Evolutionary conservation across 129 eudicot genomes (phyloP).

Genomic region (Ambrosia trifida): DNA sequence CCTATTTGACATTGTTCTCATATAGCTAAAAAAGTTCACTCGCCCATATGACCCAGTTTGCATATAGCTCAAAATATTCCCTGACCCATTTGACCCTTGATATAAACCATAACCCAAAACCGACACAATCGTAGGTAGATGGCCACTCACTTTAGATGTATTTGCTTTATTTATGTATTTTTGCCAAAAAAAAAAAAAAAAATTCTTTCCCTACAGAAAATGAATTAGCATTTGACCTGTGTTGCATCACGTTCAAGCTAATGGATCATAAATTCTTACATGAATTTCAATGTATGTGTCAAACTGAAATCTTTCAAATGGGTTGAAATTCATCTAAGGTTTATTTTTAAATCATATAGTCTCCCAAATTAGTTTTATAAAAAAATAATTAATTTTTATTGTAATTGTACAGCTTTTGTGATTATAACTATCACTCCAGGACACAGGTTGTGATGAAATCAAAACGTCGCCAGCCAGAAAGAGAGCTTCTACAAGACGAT

Average conservation of each 20-base stretch:
- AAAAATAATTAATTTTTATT: neutral
- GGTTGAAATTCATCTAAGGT: neutral
- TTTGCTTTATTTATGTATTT: conserved; percentile 11
- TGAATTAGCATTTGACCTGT: conserved; percentile 89
- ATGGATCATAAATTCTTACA: conserved; percentile 92
- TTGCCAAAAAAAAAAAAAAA: no score
- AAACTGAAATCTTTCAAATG: neutral
- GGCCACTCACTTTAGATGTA: neutral
- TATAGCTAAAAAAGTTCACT: neutral
- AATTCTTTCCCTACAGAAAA: conserved; percentile 58
- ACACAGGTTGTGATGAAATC: conserved; percentile 96
- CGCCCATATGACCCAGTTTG: neutral
- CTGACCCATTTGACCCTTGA: neutral
- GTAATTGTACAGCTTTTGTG: neutral
- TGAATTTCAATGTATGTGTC: conserved; percentile 91
- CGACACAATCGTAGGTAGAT: neutral
- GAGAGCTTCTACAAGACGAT: conserved; percentile 81
- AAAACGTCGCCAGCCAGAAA: conserved; percentile 90
- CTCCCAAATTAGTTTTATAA: neutral
- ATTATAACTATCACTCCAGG: neutral
- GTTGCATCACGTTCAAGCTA: conserved; percentile 91
- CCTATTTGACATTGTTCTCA: neutral
- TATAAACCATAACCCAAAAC: neutral
- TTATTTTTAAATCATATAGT: neutral
- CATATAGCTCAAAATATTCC: neutral